A percentile compares a stretch with the other conserved stretches of the same genome.
phyloP scores from a whole-genome alignment of 257 asterid genomes.

The Euphrasia confusa region DNA sequence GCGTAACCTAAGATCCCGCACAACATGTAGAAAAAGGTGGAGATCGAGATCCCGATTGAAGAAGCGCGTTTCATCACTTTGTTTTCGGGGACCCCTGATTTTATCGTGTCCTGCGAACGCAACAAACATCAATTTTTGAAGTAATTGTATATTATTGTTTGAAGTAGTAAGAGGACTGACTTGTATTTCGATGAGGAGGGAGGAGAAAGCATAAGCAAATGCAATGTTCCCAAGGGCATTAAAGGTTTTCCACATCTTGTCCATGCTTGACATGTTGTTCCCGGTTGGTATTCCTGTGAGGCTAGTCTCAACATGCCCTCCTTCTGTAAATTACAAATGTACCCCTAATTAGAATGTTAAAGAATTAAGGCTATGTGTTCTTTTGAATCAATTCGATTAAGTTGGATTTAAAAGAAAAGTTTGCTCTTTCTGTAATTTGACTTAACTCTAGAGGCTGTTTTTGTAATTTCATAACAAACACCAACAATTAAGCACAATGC shows the following conservation, averaged over 20 bases:
- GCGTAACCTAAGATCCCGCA: conserved; percentile 67
- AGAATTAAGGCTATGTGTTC: no score
- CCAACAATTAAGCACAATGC: neutral
- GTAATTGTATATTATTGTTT: neutral
- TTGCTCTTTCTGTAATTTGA: no score
- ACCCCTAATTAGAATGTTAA: no score
- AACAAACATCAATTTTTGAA: neutral
- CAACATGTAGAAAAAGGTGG: conserved; percentile 47
- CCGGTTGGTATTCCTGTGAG: conserved; percentile 49
- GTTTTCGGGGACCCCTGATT: conserved; percentile 32
- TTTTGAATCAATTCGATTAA: no score
- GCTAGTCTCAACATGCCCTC: conserved; percentile 31
- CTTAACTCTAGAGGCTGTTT: no score
- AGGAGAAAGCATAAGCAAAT: conserved; percentile 59
- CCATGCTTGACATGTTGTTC: conserved; percentile 25
- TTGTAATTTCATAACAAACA: neutral
- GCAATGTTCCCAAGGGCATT: conserved; percentile 71
- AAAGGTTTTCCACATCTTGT: conserved; percentile 62
- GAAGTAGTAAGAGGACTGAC: conserved; percentile 7
- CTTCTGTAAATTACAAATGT: conserved; percentile 1
- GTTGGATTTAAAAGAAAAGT: no score
- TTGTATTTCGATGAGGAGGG: conserved; percentile 61
- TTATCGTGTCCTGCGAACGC: conserved; percentile 2
- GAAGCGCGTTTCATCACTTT: conserved; percentile 56
- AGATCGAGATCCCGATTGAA: conserved; percentile 33